Evolutionary conservation across 768 basidiomycete genomes (phyloP).

Genomic region (Pisolithus sp.): DNA sequence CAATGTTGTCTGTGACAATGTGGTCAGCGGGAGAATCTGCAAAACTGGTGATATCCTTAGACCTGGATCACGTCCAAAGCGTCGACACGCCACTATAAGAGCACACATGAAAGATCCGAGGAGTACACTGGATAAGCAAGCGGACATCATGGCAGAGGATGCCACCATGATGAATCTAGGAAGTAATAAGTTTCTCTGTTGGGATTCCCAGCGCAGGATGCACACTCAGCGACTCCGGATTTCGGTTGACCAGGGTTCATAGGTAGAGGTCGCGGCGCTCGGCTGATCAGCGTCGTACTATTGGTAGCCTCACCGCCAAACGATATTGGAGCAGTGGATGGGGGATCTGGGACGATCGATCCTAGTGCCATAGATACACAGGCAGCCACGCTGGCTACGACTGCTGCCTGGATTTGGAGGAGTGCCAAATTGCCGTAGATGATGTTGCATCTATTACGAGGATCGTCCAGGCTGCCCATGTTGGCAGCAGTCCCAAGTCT

Average conservation of each 20-base stretch:
- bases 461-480: constrained; percentile 83
- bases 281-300: constrained; percentile 5
- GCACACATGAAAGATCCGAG: constrained; percentile 92
- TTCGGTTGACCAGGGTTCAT: constrained; percentile 24
- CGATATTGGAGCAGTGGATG: constrained; percentile 3
- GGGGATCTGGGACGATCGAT: constrained; percentile 42
- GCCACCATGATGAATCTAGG: constrained; percentile 71
- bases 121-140: constrained; percentile 67
- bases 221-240: constrained; percentile 37
- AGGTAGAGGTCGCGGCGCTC: constrained; percentile 21
- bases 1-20: constrained; percentile 72
- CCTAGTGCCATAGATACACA: constrained; percentile 71
- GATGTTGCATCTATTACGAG: constrained; percentile 51
- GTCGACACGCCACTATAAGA: constrained; percentile 73
- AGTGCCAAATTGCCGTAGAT: constrained; percentile 79
- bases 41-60: constrained; percentile 9
- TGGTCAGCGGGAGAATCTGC: not conserved
- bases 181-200: constrained; percentile 3
- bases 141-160: constrained; percentile 72
- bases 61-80: constrained; percentile 81
- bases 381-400: constrained; percentile 84
- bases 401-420: constrained; percentile 88
- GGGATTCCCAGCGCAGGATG: not conserved
- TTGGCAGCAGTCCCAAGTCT: constrained; percentile 93
- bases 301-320: constrained; percentile 8